phyloP scores from a whole-genome alignment of 345 rosid species.

The Gossypium ekmanianum region DNA sequence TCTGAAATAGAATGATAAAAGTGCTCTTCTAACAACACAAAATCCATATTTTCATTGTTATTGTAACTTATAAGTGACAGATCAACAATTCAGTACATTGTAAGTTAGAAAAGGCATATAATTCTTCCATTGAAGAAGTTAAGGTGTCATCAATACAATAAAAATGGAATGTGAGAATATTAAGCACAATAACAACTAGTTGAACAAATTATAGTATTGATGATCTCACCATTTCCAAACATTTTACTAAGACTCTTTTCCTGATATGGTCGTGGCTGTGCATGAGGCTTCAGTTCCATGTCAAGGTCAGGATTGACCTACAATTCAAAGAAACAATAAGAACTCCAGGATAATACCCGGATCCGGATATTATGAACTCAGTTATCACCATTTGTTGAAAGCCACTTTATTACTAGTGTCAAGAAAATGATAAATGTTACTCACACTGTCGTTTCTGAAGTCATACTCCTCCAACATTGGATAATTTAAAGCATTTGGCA shows the following conservation, averaged over 20 bases:
- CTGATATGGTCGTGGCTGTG: constrained; percentile 96
- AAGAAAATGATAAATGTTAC: constrained; percentile 21
- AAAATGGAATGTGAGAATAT: not conserved
- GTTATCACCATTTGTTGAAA: not conserved
- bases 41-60: not conserved
- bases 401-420: not conserved
- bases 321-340: constrained; percentile 15
- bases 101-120: not conserved
- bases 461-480: constrained; percentile 99
- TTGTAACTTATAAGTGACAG: not conserved
- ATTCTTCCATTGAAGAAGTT: not conserved
- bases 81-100: constrained; percentile 1
- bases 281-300: constrained; percentile 88
- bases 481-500: constrained; percentile 95
- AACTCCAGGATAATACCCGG: constrained; percentile 4
- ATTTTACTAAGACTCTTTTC: constrained; percentile 97
- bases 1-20: not conserved
- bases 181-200: not conserved
- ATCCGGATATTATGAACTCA: not conserved
- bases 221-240: constrained; percentile 87
- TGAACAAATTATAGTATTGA: constrained; percentile 10
- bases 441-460: constrained; percentile 85
- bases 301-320: constrained; percentile 95
- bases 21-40: not conserved
- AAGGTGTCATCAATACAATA: not conserved